A percentile compares a stretch with the other conserved stretches of the same genome.
Conservation (phyloP, 148 eudicot genomes). For the Dianthus caryophyllus region DNA sequence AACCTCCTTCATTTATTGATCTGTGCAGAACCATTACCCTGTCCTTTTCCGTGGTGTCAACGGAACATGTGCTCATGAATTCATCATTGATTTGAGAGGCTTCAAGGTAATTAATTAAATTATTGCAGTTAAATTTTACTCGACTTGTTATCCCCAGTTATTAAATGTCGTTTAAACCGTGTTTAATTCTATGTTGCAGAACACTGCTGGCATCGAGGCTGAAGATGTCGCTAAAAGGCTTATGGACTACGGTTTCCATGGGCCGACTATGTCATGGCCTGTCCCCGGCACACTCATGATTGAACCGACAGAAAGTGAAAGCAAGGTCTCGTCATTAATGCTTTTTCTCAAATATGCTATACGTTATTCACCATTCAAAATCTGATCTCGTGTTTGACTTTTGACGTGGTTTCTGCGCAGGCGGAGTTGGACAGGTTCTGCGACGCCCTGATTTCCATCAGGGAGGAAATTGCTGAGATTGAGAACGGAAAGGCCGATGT, state of each 20-base stretch:
- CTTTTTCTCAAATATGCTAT: neutral
- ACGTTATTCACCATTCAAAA: neutral
- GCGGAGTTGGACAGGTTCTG: slow-evolving; percentile 94
- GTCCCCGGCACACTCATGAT: slow-evolving; percentile 99
- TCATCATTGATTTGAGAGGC: slow-evolving; percentile 84
- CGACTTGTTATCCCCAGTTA: neutral
- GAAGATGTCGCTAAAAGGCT: slow-evolving; percentile 98
- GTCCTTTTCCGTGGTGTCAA: slow-evolving; percentile 97
- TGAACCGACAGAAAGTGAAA: slow-evolving; percentile 99
- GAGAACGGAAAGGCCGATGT: slow-evolving; percentile 86
- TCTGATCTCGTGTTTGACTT: neutral
- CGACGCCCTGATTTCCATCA: slow-evolving; percentile 88
- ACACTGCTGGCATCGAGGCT: slow-evolving; percentile 91
- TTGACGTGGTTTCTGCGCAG: slow-evolving; percentile 35
- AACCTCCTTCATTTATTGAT: neutral
- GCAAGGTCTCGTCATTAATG: slow-evolving; percentile 55
- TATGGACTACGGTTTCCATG: slow-evolving; percentile 97
- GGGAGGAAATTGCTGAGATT: slow-evolving; percentile 84
- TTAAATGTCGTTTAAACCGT: slow-evolving; percentile 17
- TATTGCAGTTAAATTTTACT: neutral
- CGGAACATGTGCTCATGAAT: slow-evolving; percentile 97
- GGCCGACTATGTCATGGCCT: slow-evolving; percentile 99
- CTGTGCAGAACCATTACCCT: slow-evolving; percentile 70
- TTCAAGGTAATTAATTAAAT: slow-evolving; percentile 89
- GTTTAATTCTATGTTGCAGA: slow-evolving; percentile 33